These are phyloP conservation scores for Rhinocladiella similis DNA, from an alignment of 2,329 filamentous ascomycete genomes.

Conservation along the genomic window DNA sequence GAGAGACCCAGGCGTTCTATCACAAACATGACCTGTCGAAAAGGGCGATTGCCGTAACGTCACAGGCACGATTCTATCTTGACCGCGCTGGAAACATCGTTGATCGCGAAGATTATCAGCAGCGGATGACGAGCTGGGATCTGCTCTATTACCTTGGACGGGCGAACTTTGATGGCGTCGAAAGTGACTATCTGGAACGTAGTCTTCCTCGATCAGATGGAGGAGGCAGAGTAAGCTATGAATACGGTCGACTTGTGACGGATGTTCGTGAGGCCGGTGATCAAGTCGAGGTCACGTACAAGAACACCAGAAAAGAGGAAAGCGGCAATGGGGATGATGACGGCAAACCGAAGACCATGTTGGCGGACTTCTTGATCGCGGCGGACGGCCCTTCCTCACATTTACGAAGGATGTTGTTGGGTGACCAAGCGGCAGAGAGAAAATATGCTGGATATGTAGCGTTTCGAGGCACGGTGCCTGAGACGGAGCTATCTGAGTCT, in stretches of 20 bases:
- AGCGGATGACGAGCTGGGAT: slow-evolving; percentile 53
- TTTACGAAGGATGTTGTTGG: slow-evolving; percentile 13
- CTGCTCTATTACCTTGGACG: slow-evolving; percentile 47
- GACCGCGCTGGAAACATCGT: slow-evolving; percentile 17
- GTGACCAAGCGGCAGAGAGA: slow-evolving; percentile 8
- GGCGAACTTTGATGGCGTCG: slow-evolving; percentile 45
- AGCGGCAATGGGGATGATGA: neutral
- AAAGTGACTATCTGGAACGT: slow-evolving; percentile 1
- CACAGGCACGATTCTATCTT: slow-evolving; percentile 12
- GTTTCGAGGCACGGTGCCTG: slow-evolving; percentile 44
- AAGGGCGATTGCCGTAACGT: neutral
- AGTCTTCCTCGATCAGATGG: neutral
- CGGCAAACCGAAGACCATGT: slow-evolving; percentile 28
- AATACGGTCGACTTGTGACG: slow-evolving; percentile 17
- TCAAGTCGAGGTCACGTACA: slow-evolving; percentile 17
- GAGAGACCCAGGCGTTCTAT: slow-evolving; percentile 18
- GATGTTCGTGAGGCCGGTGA: slow-evolving; percentile 8
- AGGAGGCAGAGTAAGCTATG: slow-evolving; percentile 11
- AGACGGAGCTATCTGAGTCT: slow-evolving; percentile 27
- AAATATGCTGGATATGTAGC: slow-evolving; percentile 42
- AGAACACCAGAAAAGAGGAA: slow-evolving; percentile 2
- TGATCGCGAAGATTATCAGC: slow-evolving; percentile 31
- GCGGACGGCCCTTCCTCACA: slow-evolving; percentile 21
- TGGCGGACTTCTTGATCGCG: slow-evolving; percentile 17
- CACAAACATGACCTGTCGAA: neutral